A percentile compares a stretch with the other conserved stretches of the same genome.
phyloP scores from a whole-genome alignment of 1,139 yeast genomes.

The Scheffersomyces titani region DNA sequence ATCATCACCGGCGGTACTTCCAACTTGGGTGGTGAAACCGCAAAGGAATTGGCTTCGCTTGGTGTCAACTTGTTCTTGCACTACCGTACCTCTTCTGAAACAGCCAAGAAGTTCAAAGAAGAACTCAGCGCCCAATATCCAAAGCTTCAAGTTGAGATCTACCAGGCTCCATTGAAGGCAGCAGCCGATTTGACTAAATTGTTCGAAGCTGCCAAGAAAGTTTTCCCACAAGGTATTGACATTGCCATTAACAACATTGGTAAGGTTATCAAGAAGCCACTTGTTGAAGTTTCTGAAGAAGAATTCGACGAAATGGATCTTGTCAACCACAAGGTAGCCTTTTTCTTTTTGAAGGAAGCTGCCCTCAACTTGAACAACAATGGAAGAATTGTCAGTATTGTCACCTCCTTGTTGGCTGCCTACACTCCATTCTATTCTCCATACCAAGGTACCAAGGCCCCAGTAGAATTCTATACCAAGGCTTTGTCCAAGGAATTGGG shows the following conservation, averaged over 20 bases:
- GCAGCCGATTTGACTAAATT: constrained; percentile 45
- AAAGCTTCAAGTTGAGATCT: constrained; percentile 43
- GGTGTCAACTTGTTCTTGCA: constrained; percentile 62
- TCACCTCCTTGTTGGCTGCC: constrained; percentile 67
- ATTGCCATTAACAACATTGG: constrained; percentile 70
- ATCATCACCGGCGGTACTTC: constrained; percentile 67
- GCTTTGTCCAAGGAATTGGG: constrained; percentile 60
- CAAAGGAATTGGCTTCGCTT: constrained; percentile 54
- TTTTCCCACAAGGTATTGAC: constrained; percentile 53
- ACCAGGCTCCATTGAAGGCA: constrained; percentile 47
- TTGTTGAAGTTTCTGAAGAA: constrained; percentile 47
- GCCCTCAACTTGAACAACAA: constrained; percentile 48
- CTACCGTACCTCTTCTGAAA: constrained; percentile 45
- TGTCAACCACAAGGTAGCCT: constrained; percentile 60
- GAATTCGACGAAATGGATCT: constrained; percentile 58
- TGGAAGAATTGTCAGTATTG: constrained; percentile 58
- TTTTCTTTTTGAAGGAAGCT: constrained; percentile 61
- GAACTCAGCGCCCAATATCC: constrained; percentile 28
- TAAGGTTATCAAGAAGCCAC: constrained; percentile 62
- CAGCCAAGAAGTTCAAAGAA: constrained; percentile 41
- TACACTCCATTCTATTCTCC: constrained; percentile 57
- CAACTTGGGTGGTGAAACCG: constrained; percentile 62
- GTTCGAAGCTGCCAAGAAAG: constrained; percentile 45
- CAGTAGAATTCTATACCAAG: constrained; percentile 60
- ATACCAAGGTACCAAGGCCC: constrained; percentile 63